phyloP scores from a whole-genome alignment of 75 land plant species.

The Selaginella tamariscina region DNA sequence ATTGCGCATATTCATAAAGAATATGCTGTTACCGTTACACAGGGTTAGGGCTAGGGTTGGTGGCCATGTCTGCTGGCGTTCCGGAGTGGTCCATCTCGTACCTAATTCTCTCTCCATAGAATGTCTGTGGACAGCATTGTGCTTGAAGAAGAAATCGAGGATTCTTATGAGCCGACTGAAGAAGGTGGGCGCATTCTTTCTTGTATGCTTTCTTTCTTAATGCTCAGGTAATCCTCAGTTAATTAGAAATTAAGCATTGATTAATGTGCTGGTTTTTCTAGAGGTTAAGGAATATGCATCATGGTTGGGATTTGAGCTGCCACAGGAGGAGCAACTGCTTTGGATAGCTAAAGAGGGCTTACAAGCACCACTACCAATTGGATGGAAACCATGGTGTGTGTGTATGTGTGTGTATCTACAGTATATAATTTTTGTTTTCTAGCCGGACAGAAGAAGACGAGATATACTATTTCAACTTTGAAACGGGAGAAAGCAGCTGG shows the following conservation, averaged over 20 bases:
- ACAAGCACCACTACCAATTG: constrained; percentile 14
- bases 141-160: constrained; percentile 17
- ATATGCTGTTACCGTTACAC: not conserved
- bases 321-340: constrained; percentile 17
- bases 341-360: constrained; percentile 28
- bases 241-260: not conserved
- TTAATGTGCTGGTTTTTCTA: not conserved
- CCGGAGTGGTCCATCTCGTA: too few relatives aligned
- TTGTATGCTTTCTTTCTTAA: not conserved
- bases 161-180: constrained; percentile 13
- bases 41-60: not conserved
- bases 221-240: not conserved
- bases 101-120: too few relatives aligned
- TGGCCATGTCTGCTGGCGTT: constrained; percentile 4
- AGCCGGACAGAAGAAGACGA: constrained; percentile 30
- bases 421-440: not conserved
- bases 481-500: constrained; percentile 24
- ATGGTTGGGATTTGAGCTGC: constrained; percentile 28
- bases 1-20: not conserved
- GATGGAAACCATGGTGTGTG: constrained; percentile 31
- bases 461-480: constrained; percentile 27
- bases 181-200: constrained; percentile 4
- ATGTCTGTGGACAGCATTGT: constrained; percentile 5
- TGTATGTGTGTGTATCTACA: not conserved
- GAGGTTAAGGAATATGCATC: constrained; percentile 25